Evolutionary conservation across 2,329 filamentous ascomycete genomes (phyloP).

Genomic region (Metarhizium album): DNA sequence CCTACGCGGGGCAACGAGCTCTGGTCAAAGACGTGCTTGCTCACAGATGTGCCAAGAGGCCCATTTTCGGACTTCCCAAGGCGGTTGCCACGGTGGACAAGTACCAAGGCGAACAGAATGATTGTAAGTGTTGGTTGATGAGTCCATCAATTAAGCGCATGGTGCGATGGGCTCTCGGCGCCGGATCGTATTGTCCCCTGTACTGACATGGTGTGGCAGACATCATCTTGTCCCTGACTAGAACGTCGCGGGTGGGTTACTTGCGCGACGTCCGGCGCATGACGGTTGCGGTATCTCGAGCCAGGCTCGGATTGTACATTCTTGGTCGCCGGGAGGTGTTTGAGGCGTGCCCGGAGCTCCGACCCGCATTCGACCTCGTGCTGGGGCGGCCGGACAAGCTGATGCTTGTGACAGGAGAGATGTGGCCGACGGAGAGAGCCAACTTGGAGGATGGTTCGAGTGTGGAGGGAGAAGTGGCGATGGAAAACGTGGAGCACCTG

Average conservation of each 20-base stretch:
- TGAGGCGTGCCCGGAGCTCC: slow-evolving; percentile 77
- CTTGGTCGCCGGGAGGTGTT: slow-evolving; percentile 83
- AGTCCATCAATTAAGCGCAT: neutral
- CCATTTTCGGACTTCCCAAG: slow-evolving; percentile 79
- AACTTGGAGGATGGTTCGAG: slow-evolving; percentile 29
- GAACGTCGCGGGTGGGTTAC: slow-evolving; percentile 83
- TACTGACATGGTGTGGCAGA: slow-evolving; percentile 38
- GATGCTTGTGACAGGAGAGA: slow-evolving; percentile 70
- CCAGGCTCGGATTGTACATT: slow-evolving; percentile 83
- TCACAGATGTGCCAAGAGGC: slow-evolving; percentile 73
- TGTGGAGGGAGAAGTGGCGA: slow-evolving; percentile 51
- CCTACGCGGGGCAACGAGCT: slow-evolving; percentile 85
- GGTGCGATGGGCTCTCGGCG: neutral
- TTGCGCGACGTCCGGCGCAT: slow-evolving; percentile 86
- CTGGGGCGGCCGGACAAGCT: slow-evolving; percentile 72
- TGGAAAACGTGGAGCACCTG: slow-evolving; percentile 88
- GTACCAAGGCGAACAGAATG: slow-evolving; percentile 98
- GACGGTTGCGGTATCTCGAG: slow-evolving; percentile 88
- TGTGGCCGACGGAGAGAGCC: slow-evolving; percentile 60
- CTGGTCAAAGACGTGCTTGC: slow-evolving; percentile 77
- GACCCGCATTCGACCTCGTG: slow-evolving; percentile 73
- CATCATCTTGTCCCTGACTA: slow-evolving; percentile 84
- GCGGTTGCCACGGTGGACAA: slow-evolving; percentile 94
- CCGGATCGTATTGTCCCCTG: neutral
- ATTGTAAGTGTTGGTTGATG: slow-evolving; percentile 59